phyloP scores from a whole-genome alignment of 768 basidiomycete species.

The Lentinula raphanica region DNA sequence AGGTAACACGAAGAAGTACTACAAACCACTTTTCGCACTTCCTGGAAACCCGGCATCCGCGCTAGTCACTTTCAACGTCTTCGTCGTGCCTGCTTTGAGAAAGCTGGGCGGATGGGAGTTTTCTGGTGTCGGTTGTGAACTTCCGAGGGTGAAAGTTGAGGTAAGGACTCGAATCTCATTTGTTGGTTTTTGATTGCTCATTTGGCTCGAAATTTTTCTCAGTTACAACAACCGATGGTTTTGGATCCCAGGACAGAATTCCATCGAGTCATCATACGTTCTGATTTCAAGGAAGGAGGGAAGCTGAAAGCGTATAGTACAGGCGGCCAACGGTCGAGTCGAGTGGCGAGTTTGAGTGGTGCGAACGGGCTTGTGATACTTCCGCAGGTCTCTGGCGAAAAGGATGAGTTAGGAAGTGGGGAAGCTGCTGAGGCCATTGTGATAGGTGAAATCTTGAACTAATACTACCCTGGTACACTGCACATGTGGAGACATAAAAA shows the following conservation, averaged over 20 bases:
- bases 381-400: slow-evolving; percentile 36
- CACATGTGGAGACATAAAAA: too few relatives aligned
- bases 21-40: slow-evolving; percentile 76
- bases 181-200: too few relatives aligned
- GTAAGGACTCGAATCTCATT: slow-evolving; percentile 34
- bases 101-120: slow-evolving; percentile 59
- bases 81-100: slow-evolving; percentile 77
- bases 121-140: slow-evolving; percentile 39
- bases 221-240: slow-evolving; percentile 58
- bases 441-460: slow-evolving; percentile 55
- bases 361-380: slow-evolving; percentile 77
- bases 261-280: slow-evolving; percentile 68
- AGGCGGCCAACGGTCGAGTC: slow-evolving; percentile 81
- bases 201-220: too few relatives aligned
- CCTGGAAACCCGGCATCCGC: slow-evolving; percentile 90
- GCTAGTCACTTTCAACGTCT: slow-evolving; percentile 79
- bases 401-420: slow-evolving; percentile 43
- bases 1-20: slow-evolving; percentile 16
- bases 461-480: not conserved
- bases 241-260: slow-evolving; percentile 77
- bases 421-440: slow-evolving; percentile 54
- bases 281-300: slow-evolving; percentile 21
- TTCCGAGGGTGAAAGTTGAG: slow-evolving; percentile 61
- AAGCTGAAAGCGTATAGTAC: slow-evolving; percentile 71
- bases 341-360: slow-evolving; percentile 72